Conservation (phyloP, 768 basidiomycete species). For the Boletus sp. region DNA sequence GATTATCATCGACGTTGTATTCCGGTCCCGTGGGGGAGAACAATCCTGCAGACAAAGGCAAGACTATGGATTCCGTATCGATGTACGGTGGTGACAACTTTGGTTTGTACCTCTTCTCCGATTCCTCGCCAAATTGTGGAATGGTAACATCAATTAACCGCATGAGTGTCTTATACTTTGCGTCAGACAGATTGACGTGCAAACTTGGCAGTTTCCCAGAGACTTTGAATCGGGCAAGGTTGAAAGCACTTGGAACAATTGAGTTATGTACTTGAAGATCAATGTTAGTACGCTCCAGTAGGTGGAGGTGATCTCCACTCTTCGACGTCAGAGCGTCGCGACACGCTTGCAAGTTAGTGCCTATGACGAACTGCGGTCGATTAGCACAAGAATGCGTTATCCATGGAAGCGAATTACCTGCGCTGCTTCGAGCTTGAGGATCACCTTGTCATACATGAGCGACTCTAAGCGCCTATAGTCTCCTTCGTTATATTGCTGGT, state of each 20-base stretch:
- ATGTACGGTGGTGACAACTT: conserved; percentile 19
- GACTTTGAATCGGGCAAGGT: conserved; percentile 84
- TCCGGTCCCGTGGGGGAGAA: conserved; percentile 56
- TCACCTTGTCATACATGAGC: conserved; percentile 92
- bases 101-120: conserved; percentile 20
- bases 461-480: conserved; percentile 85
- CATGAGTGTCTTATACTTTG: conserved; percentile 90
- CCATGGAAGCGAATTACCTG: conserved; percentile 54
- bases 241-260: conserved; percentile 80
- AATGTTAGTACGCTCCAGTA: conserved; percentile 90
- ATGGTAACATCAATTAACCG: conserved; percentile 87
- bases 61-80: conserved; percentile 32
- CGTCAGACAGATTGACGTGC: conserved; percentile 86
- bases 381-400: conserved; percentile 5
- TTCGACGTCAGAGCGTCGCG: conserved; percentile 68
- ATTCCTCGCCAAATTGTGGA: conserved; percentile 67
- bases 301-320: conserved; percentile 63
- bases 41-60: conserved; percentile 53
- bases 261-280: conserved; percentile 88
- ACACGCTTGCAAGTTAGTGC: conserved; percentile 77
- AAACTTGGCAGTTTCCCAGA: conserved; percentile 84
- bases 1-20: conserved; percentile 66
- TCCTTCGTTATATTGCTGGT: conserved; percentile 79
- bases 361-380: conserved; percentile 74
- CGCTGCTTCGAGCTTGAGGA: conserved; percentile 77